Conservation (phyloP, 257 asterid species). For the Primulina tabacum region DNA sequence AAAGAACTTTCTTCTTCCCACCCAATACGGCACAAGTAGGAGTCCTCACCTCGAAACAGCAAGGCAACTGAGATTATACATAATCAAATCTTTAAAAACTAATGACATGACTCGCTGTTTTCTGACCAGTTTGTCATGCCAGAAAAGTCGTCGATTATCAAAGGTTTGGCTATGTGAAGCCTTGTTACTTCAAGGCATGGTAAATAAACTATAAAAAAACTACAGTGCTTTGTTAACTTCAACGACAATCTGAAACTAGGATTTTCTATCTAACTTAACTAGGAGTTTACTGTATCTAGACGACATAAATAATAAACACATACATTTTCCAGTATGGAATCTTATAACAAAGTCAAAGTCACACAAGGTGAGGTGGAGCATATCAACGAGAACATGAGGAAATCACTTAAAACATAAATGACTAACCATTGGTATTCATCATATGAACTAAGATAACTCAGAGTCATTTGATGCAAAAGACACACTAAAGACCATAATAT, state of each 20-base stretch:
- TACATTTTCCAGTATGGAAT: not conserved
- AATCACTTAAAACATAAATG: not conserved
- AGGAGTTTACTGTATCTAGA: not conserved
- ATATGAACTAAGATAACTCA: not conserved
- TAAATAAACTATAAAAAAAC: no score
- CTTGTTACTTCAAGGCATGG: not conserved
- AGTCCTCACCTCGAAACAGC: not conserved
- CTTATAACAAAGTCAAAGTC: not conserved
- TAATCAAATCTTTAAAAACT: no score
- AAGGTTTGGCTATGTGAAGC: not conserved
- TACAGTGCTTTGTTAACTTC: not conserved
- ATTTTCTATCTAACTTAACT: not conserved
- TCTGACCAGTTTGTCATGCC: not conserved
- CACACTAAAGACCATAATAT: no score
- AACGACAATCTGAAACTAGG: not conserved
- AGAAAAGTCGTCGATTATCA: not conserved
- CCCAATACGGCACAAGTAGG: not conserved
- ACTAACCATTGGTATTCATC: not conserved
- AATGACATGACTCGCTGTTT: not conserved
- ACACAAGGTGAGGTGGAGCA: not conserved
- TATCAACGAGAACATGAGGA: not conserved
- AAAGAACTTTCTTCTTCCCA: not conserved
- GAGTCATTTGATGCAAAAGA: not conserved
- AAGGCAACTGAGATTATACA: not conserved
- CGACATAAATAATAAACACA: not conserved